phyloP scores from a whole-genome alignment of 164 flowering plant species.

The Platanus orientalis region DNA sequence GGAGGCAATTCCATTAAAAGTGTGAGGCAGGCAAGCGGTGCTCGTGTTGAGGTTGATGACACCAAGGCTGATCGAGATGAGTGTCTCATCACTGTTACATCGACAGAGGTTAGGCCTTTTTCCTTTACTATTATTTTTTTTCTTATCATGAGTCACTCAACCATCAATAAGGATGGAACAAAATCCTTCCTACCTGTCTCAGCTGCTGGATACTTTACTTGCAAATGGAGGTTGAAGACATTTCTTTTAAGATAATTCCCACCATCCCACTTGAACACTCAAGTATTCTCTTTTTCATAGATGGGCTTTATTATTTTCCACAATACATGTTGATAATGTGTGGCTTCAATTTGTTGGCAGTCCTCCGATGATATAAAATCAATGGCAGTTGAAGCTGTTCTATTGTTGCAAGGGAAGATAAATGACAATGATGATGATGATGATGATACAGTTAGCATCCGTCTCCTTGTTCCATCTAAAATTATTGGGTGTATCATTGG shows the following conservation, averaged over 20 bases:
- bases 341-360: conserved; percentile 30
- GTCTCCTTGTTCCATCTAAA: conserved; percentile 64
- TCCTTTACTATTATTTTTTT: not conserved
- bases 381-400: conserved; percentile 70
- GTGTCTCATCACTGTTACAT: conserved; percentile 62
- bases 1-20: conserved; percentile 80
- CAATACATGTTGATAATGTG: not conserved
- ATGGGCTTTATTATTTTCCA: no score
- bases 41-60: conserved; percentile 86
- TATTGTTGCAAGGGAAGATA: conserved; percentile 66
- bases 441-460: conserved; percentile 38
- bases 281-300: no score
- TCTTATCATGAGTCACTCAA: not conserved
- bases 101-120: conserved; percentile 62
- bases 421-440: conserved; percentile 66
- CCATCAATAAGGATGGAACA: no score
- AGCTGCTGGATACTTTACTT: not conserved
- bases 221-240: not conserved
- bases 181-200: not conserved
- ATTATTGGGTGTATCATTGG: conserved; percentile 80
- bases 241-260: no score
- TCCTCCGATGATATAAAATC: conserved; percentile 79
- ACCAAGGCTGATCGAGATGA: conserved; percentile 56
- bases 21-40: conserved; percentile 90
- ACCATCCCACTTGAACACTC: no score